These are phyloP conservation scores for Cucurbita ficifolia DNA, from an alignment of 306 rosid genomes.

Conservation along the genomic window DNA sequence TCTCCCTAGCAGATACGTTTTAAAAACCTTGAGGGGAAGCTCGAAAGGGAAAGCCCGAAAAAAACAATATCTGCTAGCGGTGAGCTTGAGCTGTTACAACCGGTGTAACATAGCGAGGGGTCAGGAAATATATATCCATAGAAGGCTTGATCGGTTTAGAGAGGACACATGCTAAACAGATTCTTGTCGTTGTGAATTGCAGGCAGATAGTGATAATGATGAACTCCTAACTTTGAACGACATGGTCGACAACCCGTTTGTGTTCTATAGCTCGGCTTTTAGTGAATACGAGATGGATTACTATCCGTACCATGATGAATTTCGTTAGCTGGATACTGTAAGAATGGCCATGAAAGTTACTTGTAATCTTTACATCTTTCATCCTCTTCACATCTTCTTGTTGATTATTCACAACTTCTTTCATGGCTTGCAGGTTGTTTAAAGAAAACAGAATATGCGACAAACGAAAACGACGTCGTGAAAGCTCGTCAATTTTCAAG, in stretches of 20 bases:
- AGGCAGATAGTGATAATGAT: slow-evolving; percentile 80
- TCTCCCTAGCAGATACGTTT: no score
- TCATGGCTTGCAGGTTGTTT: neutral
- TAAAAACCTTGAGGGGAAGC: no score
- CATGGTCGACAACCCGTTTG: slow-evolving; percentile 87
- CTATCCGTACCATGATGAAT: slow-evolving; percentile 45
- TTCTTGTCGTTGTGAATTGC: slow-evolving; percentile 9
- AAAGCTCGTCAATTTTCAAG: neutral
- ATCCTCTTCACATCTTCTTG: neutral
- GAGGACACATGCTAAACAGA: neutral
- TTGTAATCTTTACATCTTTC: neutral
- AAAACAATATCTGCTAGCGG: no score
- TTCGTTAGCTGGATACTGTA: slow-evolving; percentile 31
- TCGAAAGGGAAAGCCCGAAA: no score
- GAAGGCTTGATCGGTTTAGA: neutral
- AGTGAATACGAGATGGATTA: slow-evolving; percentile 38
- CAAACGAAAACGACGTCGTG: neutral
- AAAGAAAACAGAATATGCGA: neutral
- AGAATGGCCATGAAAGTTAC: neutral
- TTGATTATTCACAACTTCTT: neutral
- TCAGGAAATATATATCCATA: neutral
- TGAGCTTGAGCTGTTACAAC: no score
- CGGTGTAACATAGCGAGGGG: neutral
- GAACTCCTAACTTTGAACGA: slow-evolving; percentile 61
- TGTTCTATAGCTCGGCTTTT: slow-evolving; percentile 78